These are phyloP conservation scores for Eutypa lata DNA, from an alignment of 2,329 filamentous ascomycete genomes.

Conservation along the genomic window DNA sequence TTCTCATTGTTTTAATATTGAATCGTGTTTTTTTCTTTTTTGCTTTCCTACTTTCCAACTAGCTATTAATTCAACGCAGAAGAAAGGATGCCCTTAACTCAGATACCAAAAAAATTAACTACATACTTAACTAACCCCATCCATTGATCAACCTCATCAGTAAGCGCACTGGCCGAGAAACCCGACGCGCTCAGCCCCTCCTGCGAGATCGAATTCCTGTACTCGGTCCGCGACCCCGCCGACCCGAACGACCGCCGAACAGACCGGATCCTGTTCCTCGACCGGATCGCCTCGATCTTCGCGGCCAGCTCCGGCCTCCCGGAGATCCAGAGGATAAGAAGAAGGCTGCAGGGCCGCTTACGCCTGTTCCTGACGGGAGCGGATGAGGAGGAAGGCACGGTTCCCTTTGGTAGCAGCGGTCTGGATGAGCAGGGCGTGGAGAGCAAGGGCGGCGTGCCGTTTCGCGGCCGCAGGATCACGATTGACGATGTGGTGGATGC, in stretches of 20 bases:
- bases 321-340: constrained; percentile 4
- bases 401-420: not conserved
- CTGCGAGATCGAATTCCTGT: constrained; percentile 58
- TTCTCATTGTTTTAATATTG: no score
- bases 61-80: no score
- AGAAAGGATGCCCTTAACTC: no score
- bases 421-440: constrained; percentile 7
- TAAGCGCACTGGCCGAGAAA: constrained; percentile 55
- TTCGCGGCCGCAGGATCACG: constrained; percentile 38
- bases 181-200: constrained; percentile 4
- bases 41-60: no score
- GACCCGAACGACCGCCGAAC: constrained; percentile 18
- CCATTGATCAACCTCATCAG: no score
- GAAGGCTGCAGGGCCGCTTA: constrained; percentile 37
- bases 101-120: no score
- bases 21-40: no score
- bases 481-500: constrained; percentile 39
- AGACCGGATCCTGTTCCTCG: constrained; percentile 46
- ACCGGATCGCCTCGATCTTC: constrained; percentile 43
- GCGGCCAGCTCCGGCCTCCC: constrained; percentile 1
- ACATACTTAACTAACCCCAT: no score
- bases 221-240: constrained; percentile 46
- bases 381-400: constrained; percentile 1
- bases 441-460: constrained; percentile 24
- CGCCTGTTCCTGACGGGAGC: constrained; percentile 45